Percentiles rank a stretch among this genome's conserved stretches.
phyloP scores from a whole-genome alignment of 1,139 yeast genomes.

The Magnusiomyces suaveolens region DNA sequence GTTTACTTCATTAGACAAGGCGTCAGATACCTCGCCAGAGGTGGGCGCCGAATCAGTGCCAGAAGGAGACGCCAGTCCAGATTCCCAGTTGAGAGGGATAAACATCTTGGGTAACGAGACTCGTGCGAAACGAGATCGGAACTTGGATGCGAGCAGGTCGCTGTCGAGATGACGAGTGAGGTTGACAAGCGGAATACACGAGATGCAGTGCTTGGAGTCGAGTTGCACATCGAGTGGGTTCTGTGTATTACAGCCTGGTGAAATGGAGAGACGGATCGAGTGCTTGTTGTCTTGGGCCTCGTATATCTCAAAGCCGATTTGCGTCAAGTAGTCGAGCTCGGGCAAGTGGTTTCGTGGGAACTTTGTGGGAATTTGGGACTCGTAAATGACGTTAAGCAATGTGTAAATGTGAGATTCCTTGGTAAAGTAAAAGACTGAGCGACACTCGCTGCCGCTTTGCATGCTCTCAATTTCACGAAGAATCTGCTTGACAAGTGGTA shows the following conservation, averaged over 20 bases:
- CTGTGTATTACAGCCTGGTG: conserved; percentile 97
- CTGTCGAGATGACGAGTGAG: conserved; percentile 89
- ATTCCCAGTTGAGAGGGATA: conserved; percentile 29
- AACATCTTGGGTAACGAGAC: conserved; percentile 72
- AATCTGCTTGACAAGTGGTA: conserved; percentile 88
- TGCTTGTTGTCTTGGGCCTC: conserved; percentile 69
- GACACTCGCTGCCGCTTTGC: conserved; percentile 50
- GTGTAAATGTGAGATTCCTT: conserved; percentile 97
- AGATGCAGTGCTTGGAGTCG: conserved; percentile 92
- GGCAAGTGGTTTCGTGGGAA: conserved; percentile 92
- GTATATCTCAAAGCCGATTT: conserved; percentile 85
- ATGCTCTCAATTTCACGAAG: conserved; percentile 70
- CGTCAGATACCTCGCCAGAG: background rate
- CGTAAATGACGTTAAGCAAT: conserved; percentile 78
- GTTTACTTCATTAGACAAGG: background rate
- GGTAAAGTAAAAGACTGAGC: conserved; percentile 78
- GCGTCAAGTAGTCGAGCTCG: conserved; percentile 90
- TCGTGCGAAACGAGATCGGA: conserved; percentile 73
- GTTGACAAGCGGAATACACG: conserved; percentile 84
- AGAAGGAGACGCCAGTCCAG: background rate
- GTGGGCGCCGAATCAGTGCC: background rate
- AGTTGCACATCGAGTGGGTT: conserved; percentile 94
- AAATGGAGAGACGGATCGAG: conserved; percentile 75
- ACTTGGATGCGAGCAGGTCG: conserved; percentile 75
- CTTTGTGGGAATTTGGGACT: conserved; percentile 89